phyloP scores from a whole-genome alignment of 306 rosid genomes.

The Arachis hypogaea region DNA sequence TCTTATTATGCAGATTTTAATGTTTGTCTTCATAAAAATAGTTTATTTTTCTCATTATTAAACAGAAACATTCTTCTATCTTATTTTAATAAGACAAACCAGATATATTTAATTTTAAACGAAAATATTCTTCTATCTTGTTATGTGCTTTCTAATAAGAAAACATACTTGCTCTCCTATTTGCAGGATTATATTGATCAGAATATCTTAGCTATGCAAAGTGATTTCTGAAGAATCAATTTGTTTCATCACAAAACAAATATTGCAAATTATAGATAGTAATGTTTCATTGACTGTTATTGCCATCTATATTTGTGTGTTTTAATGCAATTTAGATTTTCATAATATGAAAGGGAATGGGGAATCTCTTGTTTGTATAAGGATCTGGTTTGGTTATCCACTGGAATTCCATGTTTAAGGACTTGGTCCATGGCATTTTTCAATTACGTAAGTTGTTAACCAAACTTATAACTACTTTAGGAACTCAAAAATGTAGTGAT shows the following conservation, averaged over 20 bases:
- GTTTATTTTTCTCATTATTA: too few species aligned
- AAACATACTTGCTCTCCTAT: conserved; percentile 5
- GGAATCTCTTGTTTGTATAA: conserved; percentile 22
- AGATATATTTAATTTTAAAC: too few species aligned
- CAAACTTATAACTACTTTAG: conserved; percentile 59
- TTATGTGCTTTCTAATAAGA: conserved; percentile 17
- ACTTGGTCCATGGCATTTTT: conserved; percentile 30
- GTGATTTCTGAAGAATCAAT: conserved; percentile 35
- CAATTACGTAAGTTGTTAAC: conserved; percentile 42
- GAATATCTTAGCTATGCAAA: conserved; percentile 32
- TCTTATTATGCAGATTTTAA: too few species aligned
- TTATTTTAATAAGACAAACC: too few species aligned
- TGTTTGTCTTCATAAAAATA: too few species aligned
- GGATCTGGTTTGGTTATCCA: conserved; percentile 20
- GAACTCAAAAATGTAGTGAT: conserved; percentile 97
- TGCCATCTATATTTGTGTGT: neutral
- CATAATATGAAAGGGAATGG: conserved; percentile 21
- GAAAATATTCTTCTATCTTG: too few species aligned
- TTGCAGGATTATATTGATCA: conserved; percentile 32
- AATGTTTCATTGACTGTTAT: conserved; percentile 19
- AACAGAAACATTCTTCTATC: too few species aligned
- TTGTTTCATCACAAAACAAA: conserved; percentile 34
- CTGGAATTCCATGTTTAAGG: conserved; percentile 38
- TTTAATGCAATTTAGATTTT: conserved; percentile 29
- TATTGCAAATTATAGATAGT: conserved; percentile 28